Base-by-base conservation (phyloP, 768 basidiomycete genomes). In the Lactarius sanguifluus region DNA sequence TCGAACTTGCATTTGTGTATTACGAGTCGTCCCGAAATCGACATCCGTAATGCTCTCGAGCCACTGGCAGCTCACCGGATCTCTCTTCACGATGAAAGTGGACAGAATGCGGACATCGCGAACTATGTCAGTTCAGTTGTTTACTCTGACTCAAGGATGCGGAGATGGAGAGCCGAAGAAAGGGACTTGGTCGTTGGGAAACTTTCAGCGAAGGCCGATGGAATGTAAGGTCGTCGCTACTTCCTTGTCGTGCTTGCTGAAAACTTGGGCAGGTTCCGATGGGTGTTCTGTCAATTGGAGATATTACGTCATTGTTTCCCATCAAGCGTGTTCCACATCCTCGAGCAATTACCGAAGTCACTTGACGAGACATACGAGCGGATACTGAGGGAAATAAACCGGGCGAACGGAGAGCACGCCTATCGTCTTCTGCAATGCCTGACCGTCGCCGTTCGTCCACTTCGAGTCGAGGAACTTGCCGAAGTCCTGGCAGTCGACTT, bases 291-390 rank as follows among this genome's bases (percentile, higher is more conserved):
- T 23, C 58, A 59, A 28, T 5, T 59, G 15, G 58, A 60, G 20
- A 28, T 38, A 10, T 34, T 60, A 34, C 38, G 59, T 7, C 23
- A 41, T 23, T 45, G 59, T 32, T 38, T 41, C 45, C 32, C 38
- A 4, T 13, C 25, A 0, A 59, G 36, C 16, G 34, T 59, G 6
- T 23, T n/a, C 12, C 5, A 5, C 12, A 40, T 32, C 30, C 57
- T 59, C 5, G 57, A 41, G 10, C 15, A 38, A 41, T 40, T 60
- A 23, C 59, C 59, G 9, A 10, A 28, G 23, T 38, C 59, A 3
- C 40, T 60, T 10, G 34, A 60, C 15, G 59, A 60, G 23, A 60
- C 59, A 28, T 60, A 60, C 30, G 20, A 60, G 25, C 38, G 34
- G 3, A 30, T 41, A 2, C 30, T 60, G 9, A 20, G 23, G 40